These are phyloP conservation scores for Neofusicoccum ribis DNA, from an alignment of 2,329 filamentous ascomycete species.

Conservation along the genomic window DNA sequence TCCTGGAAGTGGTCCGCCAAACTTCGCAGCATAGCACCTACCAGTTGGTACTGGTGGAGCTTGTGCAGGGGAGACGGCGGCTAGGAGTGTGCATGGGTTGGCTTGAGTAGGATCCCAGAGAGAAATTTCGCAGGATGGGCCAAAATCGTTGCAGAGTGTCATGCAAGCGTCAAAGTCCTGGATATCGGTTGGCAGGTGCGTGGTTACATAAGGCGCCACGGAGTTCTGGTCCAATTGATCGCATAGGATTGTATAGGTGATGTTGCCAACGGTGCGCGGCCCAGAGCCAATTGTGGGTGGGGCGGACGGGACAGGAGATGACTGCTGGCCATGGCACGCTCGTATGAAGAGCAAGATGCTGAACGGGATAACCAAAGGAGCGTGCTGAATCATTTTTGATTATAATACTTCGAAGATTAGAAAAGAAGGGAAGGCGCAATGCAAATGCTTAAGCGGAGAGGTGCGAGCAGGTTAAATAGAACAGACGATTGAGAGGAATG, in stretches of 20 bases:
- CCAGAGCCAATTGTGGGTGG: neutral
- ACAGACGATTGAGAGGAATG: neutral
- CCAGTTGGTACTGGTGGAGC: neutral
- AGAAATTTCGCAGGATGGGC: neutral
- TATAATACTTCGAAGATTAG: neutral
- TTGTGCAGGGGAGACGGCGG: neutral
- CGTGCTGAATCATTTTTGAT: neutral
- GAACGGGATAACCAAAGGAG: neutral
- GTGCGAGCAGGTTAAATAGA: neutral
- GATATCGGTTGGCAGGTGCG: neutral
- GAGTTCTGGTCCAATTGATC: neutral
- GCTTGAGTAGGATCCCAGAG: neutral
- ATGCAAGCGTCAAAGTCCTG: constrained; percentile 5
- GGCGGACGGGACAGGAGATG: neutral
- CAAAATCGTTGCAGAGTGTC: neutral
- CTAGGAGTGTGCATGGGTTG: neutral
- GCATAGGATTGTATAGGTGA: neutral
- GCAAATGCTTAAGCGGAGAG: neutral
- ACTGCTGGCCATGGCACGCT: neutral
- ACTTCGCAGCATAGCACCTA: neutral
- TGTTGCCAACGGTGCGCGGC: neutral
- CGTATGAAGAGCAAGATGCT: neutral
- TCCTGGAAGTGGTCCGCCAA: neutral
- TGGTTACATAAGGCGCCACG: neutral
- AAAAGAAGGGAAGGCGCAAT: neutral